Evolutionary conservation across 2,329 filamentous ascomycete species (phyloP).

Genomic region (Dothistroma septosporum): DNA sequence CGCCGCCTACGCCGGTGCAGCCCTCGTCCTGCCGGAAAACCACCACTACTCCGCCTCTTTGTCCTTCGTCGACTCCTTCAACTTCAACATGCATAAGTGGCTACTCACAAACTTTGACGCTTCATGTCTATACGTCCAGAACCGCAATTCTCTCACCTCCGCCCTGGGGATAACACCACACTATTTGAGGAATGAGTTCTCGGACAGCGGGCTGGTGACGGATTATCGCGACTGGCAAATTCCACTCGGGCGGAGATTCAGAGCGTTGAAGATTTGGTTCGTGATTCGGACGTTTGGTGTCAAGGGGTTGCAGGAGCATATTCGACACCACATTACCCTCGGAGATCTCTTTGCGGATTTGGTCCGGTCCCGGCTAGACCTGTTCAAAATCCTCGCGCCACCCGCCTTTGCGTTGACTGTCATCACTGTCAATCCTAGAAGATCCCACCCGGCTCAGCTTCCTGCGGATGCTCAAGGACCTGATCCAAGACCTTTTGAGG

Average conservation of each 20-base stretch:
- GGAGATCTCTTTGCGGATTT: conserved; percentile 67
- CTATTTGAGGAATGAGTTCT: conserved; percentile 78
- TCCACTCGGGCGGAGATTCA: conserved; percentile 81
- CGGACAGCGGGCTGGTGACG: conserved; percentile 77
- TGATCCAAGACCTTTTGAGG: conserved; percentile 30
- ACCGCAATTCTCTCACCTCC: conserved; percentile 70
- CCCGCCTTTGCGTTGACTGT: conserved; percentile 78
- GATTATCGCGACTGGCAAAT: conserved; percentile 99
- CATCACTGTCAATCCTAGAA: conserved; percentile 57
- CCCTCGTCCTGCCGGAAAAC: conserved; percentile 76
- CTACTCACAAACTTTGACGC: conserved; percentile 88
- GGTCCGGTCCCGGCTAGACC: conserved; percentile 56
- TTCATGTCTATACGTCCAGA: conserved; percentile 73
- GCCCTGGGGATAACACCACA: conserved; percentile 74
- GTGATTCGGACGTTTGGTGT: conserved; percentile 80
- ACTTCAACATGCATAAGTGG: conserved; percentile 98
- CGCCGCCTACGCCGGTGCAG: conserved; percentile 85
- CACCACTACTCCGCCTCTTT: conserved; percentile 63
- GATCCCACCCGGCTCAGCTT: conserved; percentile 27
- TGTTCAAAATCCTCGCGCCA: conserved; percentile 71
- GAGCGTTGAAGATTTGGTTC: conserved; percentile 91
- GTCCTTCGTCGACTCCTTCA: conserved; percentile 74
- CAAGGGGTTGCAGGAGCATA: conserved; percentile 67
- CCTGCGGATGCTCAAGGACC: conserved; percentile 27
- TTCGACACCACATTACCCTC: conserved; percentile 63